Percentiles rank a stretch among this genome's conserved stretches.
phyloP scores from a whole-genome alignment of 805 yeast genomes.

The Sungouiella blattae region DNA sequence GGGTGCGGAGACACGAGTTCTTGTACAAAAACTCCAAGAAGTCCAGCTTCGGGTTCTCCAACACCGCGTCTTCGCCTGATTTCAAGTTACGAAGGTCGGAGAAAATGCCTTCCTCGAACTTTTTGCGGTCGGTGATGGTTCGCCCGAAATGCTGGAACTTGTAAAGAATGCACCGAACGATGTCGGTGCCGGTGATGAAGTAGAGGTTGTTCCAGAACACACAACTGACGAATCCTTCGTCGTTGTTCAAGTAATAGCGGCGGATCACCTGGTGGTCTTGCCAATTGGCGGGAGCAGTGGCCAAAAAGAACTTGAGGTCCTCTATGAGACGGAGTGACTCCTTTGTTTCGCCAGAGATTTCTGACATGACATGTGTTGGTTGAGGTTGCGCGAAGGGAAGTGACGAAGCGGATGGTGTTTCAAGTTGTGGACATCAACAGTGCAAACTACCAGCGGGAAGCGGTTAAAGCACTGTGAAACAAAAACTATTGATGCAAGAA shows the following conservation, averaged over 20 bases:
- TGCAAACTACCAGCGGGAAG: too few species aligned
- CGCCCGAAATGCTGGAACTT: constrained; percentile 90
- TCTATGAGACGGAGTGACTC: constrained; percentile 64
- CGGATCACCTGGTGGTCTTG: constrained; percentile 82
- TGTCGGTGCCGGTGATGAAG: constrained; percentile 93
- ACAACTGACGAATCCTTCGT: constrained; percentile 90
- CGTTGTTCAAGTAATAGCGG: constrained; percentile 78
- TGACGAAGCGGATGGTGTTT: too few species aligned
- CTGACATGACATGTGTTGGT: constrained; percentile 5
- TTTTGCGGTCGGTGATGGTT: constrained; percentile 77
- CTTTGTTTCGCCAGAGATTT: constrained; percentile 15
- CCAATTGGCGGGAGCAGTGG: constrained; percentile 96
- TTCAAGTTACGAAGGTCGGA: constrained; percentile 85
- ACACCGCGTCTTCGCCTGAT: constrained; percentile 79
- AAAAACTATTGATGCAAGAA: too few species aligned
- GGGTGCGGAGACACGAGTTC: constrained; percentile 86
- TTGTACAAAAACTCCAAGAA: constrained; percentile 81
- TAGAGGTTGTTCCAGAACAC: constrained; percentile 88
- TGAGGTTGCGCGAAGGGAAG: too few species aligned
- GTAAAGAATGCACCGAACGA: constrained; percentile 85
- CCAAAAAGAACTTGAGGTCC: constrained; percentile 79
- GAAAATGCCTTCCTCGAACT: constrained; percentile 95
- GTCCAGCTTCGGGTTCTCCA: constrained; percentile 83
- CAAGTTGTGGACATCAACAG: too few species aligned
- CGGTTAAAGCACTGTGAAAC: too few species aligned